Evolutionary conservation across 192 early-diverging fungal genomes (phyloP), one percentile per base, ranked within the genome.

Genomic region (Entrophospora sp.): DNA sequence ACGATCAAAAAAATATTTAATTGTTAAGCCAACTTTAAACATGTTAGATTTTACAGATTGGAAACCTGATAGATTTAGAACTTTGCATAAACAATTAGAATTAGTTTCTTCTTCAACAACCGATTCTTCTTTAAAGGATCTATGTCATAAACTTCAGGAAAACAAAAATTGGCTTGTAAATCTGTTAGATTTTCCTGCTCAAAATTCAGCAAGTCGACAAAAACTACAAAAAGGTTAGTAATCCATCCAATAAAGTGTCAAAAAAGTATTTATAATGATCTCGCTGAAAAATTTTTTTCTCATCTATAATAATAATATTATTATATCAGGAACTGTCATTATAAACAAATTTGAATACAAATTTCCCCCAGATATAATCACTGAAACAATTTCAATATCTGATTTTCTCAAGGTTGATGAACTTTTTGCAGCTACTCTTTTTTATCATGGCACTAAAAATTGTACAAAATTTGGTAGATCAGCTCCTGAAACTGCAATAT

Each of bases 361-460:
- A 12, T 18, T 55, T 10, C 8, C 27, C 14, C 9, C 8, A 45
- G 22, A 86, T 14, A 93, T 92, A 67, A 79, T 77, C 61, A 60
- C 74, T 16, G 77, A 83, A 30, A 82, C 82, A 7, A 69, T 87
- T 55, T 77, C 85, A 67, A 67, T 97, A 31, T 89, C 90, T 1
- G 90, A 94, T 70, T 79, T 90, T 62, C 76, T 97, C 28, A 79
- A 86, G 24, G 78, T 94, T 43, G 84, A 89, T 74, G 93, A 95
- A 68, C 77, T 84, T 59, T 64, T 81, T 10, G 93, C 92, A 4
- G 80, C 89, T 3, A 73, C 81, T 6, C 72, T 94, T 31, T 71
- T 90, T 53, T 76, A 81, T 45, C 64, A 78, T 56, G 82, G 82
- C 1, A 68, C 76, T 9, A 66, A 80, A 5, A 72, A 79, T 20